Evolutionary conservation across 805 yeast species (phyloP), one percentile per base, ranked within the genome.

Genomic region (Saccharomycopsis lassenensis): DNA sequence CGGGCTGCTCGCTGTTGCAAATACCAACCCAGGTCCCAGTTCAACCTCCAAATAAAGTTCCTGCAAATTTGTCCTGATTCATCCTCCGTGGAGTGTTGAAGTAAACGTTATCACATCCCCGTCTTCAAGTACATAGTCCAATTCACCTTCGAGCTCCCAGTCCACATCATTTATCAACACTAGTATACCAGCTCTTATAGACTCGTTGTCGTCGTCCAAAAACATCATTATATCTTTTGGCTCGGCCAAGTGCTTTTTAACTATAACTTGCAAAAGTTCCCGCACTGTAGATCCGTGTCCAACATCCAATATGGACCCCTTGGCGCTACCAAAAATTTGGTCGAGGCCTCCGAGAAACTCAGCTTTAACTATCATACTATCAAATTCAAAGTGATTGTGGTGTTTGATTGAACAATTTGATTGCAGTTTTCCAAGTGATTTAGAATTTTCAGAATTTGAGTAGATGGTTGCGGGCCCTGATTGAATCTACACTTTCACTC

Each of bases 61-160:
- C n/a, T n/a, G n/a, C n/a, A n/a, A n/a, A n/a, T n/a, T n/a, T n/a
- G n/a, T n/a, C n/a, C n/a, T n/a, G 17, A 24, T 8, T 51, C 52
- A 89, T 31, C 98, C 98, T 4, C 98, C 98, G 49, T 89, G 98
- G 43, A 89, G 62, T 3, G 98, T 91, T 28, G 94, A 81, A 1
- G 96, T 89, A 51, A 89, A 89, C 2, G 93, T 74, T 26, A 89
- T 68, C 16, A 72, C 65, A 55, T 89, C 98, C 8, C 81, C 77
- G 32, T 69, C 59, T 55, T 83, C 80, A 11, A 91, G 55, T n/a
- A 65, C 73, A 50, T 86, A 86, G 7, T 72, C 79, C 48, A 83
- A 86, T 56, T 78, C 86, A 7, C 85, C 97, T 54, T 86, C 94
- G 10, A 89, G 58, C 51, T 89, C 98, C 97, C 97, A 89, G 59